Conservation (phyloP, 2,329 filamentous ascomycete genomes). For the Didymella keratinophila region DNA sequence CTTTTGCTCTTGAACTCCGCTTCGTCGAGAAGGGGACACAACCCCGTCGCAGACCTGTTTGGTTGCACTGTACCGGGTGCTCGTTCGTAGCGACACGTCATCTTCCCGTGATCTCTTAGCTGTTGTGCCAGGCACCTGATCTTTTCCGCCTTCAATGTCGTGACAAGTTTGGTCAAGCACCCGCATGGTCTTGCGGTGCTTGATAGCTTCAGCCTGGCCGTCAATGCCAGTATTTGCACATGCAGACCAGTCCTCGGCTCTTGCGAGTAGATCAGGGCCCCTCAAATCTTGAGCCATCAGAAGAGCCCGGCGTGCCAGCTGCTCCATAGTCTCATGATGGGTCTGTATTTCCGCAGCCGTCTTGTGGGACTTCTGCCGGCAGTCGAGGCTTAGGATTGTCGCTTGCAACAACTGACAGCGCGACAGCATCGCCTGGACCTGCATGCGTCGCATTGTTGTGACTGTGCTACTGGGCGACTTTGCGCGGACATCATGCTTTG, state of each 20-base stretch:
- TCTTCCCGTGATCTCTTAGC: too few relatives aligned
- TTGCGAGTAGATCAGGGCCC: slow-evolving; percentile 23
- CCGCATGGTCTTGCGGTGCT: not conserved
- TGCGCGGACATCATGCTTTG: not conserved
- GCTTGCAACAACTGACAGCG: slow-evolving; percentile 26
- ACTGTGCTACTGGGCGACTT: not conserved
- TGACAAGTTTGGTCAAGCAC: not conserved
- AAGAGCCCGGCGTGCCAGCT: slow-evolving; percentile 23
- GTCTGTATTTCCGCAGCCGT: too few relatives aligned
- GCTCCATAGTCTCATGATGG: slow-evolving; percentile 1
- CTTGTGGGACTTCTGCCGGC: slow-evolving; percentile 1
- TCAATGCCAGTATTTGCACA: slow-evolving; percentile 20
- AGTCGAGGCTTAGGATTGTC: slow-evolving; percentile 6
- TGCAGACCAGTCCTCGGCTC: slow-evolving; percentile 34
- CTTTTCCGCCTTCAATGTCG: not conserved
- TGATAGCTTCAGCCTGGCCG: slow-evolving; percentile 3
- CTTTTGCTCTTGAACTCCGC: not conserved
- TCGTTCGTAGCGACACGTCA: too few relatives aligned
- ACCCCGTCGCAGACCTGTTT: not conserved
- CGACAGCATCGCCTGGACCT: slow-evolving; percentile 21
- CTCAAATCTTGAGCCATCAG: slow-evolving; percentile 19
- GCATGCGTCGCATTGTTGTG: slow-evolving; percentile 5
- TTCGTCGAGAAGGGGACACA: not conserved
- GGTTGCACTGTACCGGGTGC: too few relatives aligned
- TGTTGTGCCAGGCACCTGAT: not conserved